A percentile compares a stretch with the other conserved stretches of the same genome.
Conservation (phyloP, 441 rosid species). For the Viola pubescens region DNA sequence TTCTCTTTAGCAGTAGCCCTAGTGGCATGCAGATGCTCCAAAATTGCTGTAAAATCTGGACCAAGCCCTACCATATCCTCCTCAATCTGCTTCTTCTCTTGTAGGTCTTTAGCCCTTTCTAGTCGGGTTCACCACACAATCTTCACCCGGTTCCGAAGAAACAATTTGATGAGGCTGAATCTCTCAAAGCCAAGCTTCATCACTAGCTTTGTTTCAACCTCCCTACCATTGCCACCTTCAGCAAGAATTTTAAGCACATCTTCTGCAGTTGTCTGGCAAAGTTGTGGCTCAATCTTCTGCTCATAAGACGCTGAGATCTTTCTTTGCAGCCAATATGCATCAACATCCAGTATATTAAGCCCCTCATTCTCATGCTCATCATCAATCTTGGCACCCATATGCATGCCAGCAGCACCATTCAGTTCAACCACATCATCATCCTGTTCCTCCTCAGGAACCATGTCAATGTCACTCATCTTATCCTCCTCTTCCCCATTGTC, state of each 20-base stretch:
- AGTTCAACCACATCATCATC: slow-evolving; percentile 64
- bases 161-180: slow-evolving; percentile 64
- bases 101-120: slow-evolving; percentile 80
- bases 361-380: slow-evolving; percentile 61
- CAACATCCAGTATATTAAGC: slow-evolving; percentile 87
- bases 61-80: slow-evolving; percentile 77
- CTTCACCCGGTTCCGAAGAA: slow-evolving; percentile 65
- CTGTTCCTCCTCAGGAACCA: slow-evolving; percentile 58
- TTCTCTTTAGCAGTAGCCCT: slow-evolving; percentile 93
- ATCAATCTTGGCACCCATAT: slow-evolving; percentile 72
- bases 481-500: slow-evolving; percentile 85
- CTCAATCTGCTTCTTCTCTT: slow-evolving; percentile 75
- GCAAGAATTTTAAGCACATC: slow-evolving; percentile 83
- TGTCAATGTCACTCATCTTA: slow-evolving; percentile 73
- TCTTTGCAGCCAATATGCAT: slow-evolving; percentile 95
- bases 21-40: slow-evolving; percentile 89
- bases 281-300: slow-evolving; percentile 74
- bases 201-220: slow-evolving; percentile 64
- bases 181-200: slow-evolving; percentile 52
- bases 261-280: slow-evolving; percentile 83
- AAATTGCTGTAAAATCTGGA: slow-evolving; percentile 58
- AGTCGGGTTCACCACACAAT: slow-evolving; percentile 93
- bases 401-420: slow-evolving; percentile 58
- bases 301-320: slow-evolving; percentile 81
- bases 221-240: slow-evolving; percentile 61